phyloP scores from a whole-genome alignment of 2,329 filamentous ascomycete genomes.

The Graphilbum sp. region DNA sequence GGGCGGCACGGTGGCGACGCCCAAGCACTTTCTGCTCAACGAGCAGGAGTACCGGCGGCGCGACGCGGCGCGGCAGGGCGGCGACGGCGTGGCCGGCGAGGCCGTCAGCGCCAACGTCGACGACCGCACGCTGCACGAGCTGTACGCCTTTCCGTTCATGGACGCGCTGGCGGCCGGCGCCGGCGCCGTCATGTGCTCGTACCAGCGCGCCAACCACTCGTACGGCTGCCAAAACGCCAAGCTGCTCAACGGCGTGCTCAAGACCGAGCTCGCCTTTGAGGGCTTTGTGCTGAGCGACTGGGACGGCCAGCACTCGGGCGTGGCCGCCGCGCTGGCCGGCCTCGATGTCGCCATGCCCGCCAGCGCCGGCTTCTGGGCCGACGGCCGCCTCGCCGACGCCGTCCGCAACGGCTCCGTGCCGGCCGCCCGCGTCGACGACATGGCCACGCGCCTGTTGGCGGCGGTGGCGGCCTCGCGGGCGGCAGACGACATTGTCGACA shows the following conservation, averaged over 20 bases:
- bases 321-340: conserved; percentile 37
- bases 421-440: conserved; percentile 58
- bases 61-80: conserved; percentile 20
- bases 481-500: conserved; percentile 21
- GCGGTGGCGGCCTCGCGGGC: conserved; percentile 18
- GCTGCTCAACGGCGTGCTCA: conserved; percentile 52
- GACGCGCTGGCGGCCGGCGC: conserved; percentile 41
- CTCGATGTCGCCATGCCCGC: conserved; percentile 56
- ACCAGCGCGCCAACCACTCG: conserved; percentile 55
- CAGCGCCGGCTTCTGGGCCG: conserved; percentile 37
- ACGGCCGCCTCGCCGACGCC: conserved; percentile 50
- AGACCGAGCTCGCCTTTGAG: conserved; percentile 45
- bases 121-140: conserved; percentile 47
- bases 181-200: conserved; percentile 48
- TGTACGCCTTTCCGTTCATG: conserved; percentile 50
- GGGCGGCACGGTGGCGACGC: conserved; percentile 58
- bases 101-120: conserved; percentile 46
- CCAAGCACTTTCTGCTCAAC: conserved; percentile 45
- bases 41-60: conserved; percentile 40
- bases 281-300: conserved; percentile 57
- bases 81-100: conserved; percentile 21
- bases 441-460: conserved; percentile 50
- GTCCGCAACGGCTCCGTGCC: conserved; percentile 63
- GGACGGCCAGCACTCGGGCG: conserved; percentile 45
- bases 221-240: conserved; percentile 62